Base-by-base conservation (phyloP, 345 rosid species). In the Euphorbia tirucalli region DNA sequence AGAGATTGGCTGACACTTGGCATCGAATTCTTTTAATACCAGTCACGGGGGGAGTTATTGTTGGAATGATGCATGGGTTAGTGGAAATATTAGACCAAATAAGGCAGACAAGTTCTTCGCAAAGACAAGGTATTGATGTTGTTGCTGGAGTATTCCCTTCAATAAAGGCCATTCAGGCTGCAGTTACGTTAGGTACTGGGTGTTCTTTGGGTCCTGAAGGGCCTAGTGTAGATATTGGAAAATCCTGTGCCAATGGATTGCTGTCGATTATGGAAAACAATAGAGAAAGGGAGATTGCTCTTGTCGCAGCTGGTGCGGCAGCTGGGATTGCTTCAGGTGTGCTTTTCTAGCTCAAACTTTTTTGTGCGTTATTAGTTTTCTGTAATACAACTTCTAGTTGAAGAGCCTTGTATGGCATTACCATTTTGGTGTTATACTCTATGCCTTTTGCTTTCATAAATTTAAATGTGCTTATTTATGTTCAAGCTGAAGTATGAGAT, bases 151-250 rank as follows among this genome's bases (percentile, higher is more conserved):
- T 95, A 44, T 92, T 84, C 66, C 99, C 99, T 2, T 79, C 90
- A 22, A 78, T 95, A 19, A 92, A 89, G 79, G 97, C 99, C 69
- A 87, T 95, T 61, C 99, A 95, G 84, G 96, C 97, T 65, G 97
- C 99, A 54, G 88, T 95, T 14, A 88, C 97, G 61, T 80, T 95
- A 66, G 99, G 99, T 65, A 95, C 99, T 21, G 97, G 97, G 72
- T 92, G 97, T 74, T 95, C 97, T 66, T 84, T 95, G 78, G 97
- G 97, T 77, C 97, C 99, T 21, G 97, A 95, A 77, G 97, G 99
- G 69, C 99, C 97, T 67, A 95, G 95, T 68, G 99, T 95, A 21
- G 99, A 95, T 75, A 95, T 95, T 72, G 99, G 99, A 61, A 95
- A 90, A 81, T 95, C 97, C 0, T 92, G 96, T 79, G 99, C 99